Base-by-base conservation (phyloP, 441 rosid species). In the Melastoma candidum region DNA sequence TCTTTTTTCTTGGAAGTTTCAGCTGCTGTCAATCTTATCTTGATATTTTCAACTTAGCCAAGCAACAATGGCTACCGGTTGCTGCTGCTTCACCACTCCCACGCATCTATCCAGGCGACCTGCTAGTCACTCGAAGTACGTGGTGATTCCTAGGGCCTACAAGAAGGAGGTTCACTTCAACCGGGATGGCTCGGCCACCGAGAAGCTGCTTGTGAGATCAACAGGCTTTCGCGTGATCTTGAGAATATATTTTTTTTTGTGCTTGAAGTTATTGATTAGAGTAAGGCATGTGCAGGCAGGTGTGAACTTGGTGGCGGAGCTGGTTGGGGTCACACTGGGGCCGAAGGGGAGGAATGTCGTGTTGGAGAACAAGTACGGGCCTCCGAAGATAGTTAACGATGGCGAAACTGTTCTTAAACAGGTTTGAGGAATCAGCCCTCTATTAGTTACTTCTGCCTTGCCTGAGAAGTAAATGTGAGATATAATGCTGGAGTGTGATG, bases 301-400 rank as follows among this genome's bases (percentile, higher is more conserved):
- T 14, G 85, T 79, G 64, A 71, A 79, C 69, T 58, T 77, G 78
- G 96, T 90, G 69, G 90, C 96, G 2, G 82, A 76, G 75, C 75
- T 90, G 4, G 67, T 90, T 36, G 95, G 98, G 10, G 83, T 87
- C 50, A 90, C 98, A 46, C 68, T 90, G 64, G 98, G 98, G 59
- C 96, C 98, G 29, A 87, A 83, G 64, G 96, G 96, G 54, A 75
- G 96, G 68, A 90, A 90, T 65, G 95, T 90, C 44, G 87, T 90
- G 67, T 68, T 90, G 74, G 80, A 76, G 74, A 87, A 87, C 71
- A 84, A 83, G 78, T 90, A 90, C 54, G 95, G 98, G 48, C 87
- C 96, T 46, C 95, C 95, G 8, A 83, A 70, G 82, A 90, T 90
- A 63, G 96, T 87, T 64, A 87, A 90, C 63, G 95, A 90, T 53